Base-by-base conservation (phyloP, 306 rosid species). In the Prunus armeniaca region DNA sequence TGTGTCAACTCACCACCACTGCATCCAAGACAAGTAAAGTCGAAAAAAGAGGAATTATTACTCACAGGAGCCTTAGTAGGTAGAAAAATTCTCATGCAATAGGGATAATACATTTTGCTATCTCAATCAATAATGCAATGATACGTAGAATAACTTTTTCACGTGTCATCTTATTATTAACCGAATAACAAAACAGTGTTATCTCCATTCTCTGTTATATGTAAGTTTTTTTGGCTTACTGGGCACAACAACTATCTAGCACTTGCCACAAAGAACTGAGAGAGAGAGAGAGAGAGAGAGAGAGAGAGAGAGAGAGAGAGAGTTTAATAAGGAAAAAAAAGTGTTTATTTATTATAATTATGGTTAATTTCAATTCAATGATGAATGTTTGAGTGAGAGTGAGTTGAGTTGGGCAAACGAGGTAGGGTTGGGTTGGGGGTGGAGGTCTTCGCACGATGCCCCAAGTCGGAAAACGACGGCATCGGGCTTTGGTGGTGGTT, bases 401-500 rank as follows among this genome's bases (percentile, higher is more conserved):
- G 9, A 38, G 9, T 38, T 38, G 43, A 38, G 32, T n/a, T 54
- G 51, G 13, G 76, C 66, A 22, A 27, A 24, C 18, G 34, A 58
- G 63, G 65, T 19, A 6, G 25, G 28, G 8, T 67, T 20, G 22
- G 54, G 71, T 24, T 27, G 4, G 47, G 22, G 61, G 18, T 50
- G 18, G 25, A 10, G 67, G 28, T 43, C 11, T 46, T 47, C 11
- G 69, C 77, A 61, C 58, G 57, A 27, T 47, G 69, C 49, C 30
- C 6, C 14, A 27, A 61, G 69, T 61, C 28, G 49, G 76, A 74
- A 61, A 74, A 74, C 69, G 69, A 74, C 69, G 69, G 61, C 78
- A 74, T 74, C 15, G 69, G 60, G 38, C 30, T 25, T 11, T 62
- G 11, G 52, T 61, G 69, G 77, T 45, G 69, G 27, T 28, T 58